These are phyloP conservation scores for Saccharomycopsis lassenensis DNA, from an alignment of 805 yeast genomes.

Conservation along the genomic window DNA sequence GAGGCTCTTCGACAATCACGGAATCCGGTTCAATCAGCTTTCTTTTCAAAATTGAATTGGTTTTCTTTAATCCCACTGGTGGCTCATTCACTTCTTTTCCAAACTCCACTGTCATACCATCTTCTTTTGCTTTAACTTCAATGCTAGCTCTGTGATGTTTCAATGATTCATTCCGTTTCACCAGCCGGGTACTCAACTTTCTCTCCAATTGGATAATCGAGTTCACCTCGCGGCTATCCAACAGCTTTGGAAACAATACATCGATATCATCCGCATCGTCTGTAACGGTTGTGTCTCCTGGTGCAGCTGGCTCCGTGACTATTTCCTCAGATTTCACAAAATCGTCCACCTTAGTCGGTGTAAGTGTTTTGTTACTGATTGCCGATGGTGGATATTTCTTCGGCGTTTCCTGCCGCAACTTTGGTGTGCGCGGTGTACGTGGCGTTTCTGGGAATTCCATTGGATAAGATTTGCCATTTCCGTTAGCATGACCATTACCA, in stretches of 20 bases:
- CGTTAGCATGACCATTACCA: background rate
- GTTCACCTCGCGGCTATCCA: slow-evolving; percentile 59
- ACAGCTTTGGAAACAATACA: slow-evolving; percentile 59
- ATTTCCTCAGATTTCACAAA: background rate
- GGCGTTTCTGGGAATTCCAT: too few relatives aligned
- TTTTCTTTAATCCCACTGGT: slow-evolving; percentile 13
- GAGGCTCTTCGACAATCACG: background rate
- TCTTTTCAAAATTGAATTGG: slow-evolving; percentile 17
- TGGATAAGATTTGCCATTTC: too few relatives aligned
- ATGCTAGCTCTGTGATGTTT: slow-evolving; percentile 13
- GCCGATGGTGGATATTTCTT: background rate
- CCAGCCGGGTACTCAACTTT: slow-evolving; percentile 46
- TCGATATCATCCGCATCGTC: slow-evolving; percentile 42
- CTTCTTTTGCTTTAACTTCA: slow-evolving; percentile 29
- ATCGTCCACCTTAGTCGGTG: too few relatives aligned
- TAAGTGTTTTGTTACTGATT: too few relatives aligned
- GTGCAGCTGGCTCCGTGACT: background rate
- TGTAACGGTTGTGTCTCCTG: background rate
- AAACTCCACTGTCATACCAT: slow-evolving; percentile 39
- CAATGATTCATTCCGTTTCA: slow-evolving; percentile 23
- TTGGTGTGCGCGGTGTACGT: too few relatives aligned
- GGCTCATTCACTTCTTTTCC: slow-evolving; percentile 20
- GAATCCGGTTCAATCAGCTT: slow-evolving; percentile 1
- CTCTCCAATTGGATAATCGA: slow-evolving; percentile 66
- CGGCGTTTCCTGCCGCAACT: too few relatives aligned